Evolutionary conservation across 2,329 filamentous ascomycete genomes (phyloP), one percentile per base, ranked within the genome.

Genomic region (Lasiodiplodia theobromae): DNA sequence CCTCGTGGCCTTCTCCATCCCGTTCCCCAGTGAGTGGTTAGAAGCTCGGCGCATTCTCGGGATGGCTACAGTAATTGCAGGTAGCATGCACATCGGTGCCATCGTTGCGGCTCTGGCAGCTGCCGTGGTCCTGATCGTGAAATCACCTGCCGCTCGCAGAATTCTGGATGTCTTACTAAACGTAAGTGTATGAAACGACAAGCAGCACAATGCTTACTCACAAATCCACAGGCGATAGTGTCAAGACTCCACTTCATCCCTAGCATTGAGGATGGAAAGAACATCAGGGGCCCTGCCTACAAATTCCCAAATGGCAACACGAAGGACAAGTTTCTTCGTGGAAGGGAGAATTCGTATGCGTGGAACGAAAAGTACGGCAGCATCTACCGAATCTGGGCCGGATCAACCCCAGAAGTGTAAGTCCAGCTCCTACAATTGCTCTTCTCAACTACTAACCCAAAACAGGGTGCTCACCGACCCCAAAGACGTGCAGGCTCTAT

Each of bases 341-440:
- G 37, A 3, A 28, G 68, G 4, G 40, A 25, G 31, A 68, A 31
- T 34, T 64, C 56, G 6, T 52, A 53, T 6, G 52, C 44, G 21
- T 69, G 65, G 68, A 14, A 34, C 18, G n/a, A 51, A 38, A 49
- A 49, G 6, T 65, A 68, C 21, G 68, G 66, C 37, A 49, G 53
- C 12, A 67, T 65, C 28, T 69, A 69, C 62, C 38, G 68, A 5
- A 68, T 69, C 18, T 69, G 68, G 66, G 44, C 37, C 11, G 66
- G 65, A 16, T 18, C 28, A 0, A 65, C 31, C 28, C 57, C 65
- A 10, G 65, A 69, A 47, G 66, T 68, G 68, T 66, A n/a, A n/a
- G n/a, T n/a, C n/a, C n/a, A n/a, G n/a, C n/a, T n/a, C n/a, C n/a
- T n/a, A n/a, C n/a, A n/a, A n/a, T n/a, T n/a, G n/a, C n/a, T n/a